Conservation (phyloP, 768 basidiomycete genomes). For the Tricholoma matsutake region DNA sequence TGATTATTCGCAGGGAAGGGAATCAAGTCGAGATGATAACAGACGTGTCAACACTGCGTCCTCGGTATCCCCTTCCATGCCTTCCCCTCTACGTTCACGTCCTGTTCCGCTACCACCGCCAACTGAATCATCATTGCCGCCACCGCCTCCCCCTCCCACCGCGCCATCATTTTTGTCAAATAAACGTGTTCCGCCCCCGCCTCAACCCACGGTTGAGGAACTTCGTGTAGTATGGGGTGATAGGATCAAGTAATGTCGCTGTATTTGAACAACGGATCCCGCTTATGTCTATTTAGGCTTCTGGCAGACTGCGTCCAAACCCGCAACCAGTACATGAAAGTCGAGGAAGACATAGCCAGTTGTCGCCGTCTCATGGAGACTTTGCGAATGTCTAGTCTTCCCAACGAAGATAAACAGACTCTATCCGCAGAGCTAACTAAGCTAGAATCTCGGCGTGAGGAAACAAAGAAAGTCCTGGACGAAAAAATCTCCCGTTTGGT, state of each 20-base stretch:
- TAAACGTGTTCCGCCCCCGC: constrained; percentile 3
- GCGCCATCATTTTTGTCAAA: constrained; percentile 11
- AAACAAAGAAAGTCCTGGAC: constrained; percentile 16
- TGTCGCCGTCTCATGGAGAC: constrained; percentile 14
- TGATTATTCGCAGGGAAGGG: not conserved
- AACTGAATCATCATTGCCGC: constrained; percentile 3
- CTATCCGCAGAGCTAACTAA: constrained; percentile 12
- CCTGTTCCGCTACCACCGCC: constrained; percentile 2
- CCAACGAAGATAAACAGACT: constrained; percentile 13
- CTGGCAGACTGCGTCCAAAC: constrained; percentile 8
- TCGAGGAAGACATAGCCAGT: constrained; percentile 16
- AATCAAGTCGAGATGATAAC: not conserved
- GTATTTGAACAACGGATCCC: not conserved
- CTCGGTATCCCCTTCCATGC: not conserved
- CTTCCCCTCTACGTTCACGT: not conserved
- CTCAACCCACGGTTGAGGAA: constrained; percentile 14
- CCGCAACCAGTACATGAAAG: constrained; percentile 11
- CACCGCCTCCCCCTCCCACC: constrained; percentile 17
- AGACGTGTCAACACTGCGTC: not conserved
- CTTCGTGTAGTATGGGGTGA: constrained; percentile 20
- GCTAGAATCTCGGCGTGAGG: constrained; percentile 20
- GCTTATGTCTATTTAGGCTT: constrained; percentile 6
- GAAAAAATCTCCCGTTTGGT: constrained; percentile 15
- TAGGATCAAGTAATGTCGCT: constrained; percentile 20
- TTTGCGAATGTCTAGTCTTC: constrained; percentile 8